These are phyloP conservation scores for Mitragyna speciosa DNA, from an alignment of 257 asterid genomes.

Conservation along the genomic window DNA sequence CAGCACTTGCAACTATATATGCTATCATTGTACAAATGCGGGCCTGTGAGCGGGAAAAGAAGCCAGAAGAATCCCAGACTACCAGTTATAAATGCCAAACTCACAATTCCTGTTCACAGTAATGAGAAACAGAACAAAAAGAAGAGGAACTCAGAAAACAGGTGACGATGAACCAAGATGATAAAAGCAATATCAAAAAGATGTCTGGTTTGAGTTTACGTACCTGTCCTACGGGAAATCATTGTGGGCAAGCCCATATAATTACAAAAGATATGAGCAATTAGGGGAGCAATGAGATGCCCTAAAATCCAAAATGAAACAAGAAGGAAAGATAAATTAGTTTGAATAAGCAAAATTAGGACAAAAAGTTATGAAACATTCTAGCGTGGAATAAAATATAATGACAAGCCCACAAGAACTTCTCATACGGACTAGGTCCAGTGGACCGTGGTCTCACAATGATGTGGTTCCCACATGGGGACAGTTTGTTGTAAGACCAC, in stretches of 20 bases:
- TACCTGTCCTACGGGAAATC: slow-evolving; percentile 65
- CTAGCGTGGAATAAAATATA: background rate
- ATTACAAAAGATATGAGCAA: slow-evolving; percentile 92
- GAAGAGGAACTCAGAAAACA: background rate
- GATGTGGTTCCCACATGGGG: too few species aligned
- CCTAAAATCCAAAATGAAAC: slow-evolving; percentile 49
- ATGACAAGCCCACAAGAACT: background rate
- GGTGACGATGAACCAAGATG: background rate
- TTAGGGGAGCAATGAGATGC: slow-evolving; percentile 72
- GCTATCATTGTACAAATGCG: slow-evolving; percentile 45
- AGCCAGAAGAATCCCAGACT: slow-evolving; percentile 58
- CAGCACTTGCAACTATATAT: slow-evolving; percentile 71
- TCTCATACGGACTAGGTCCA: too few species aligned
- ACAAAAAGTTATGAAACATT: background rate
- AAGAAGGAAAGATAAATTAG: background rate
- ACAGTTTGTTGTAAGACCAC: too few species aligned
- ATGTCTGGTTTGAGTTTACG: background rate
- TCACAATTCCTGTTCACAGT: slow-evolving; percentile 49
- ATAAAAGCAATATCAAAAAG: background rate
- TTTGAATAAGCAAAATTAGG: background rate
- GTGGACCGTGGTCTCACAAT: too few species aligned
- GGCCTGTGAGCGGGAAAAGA: slow-evolving; percentile 69
- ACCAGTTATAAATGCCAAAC: slow-evolving; percentile 55
- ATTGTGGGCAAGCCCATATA: slow-evolving; percentile 82
- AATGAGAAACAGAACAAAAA: too few species aligned